A percentile compares a stretch with the other conserved stretches of the same genome.
phyloP scores from a whole-genome alignment of 441 rosid genomes.

The Erodium moschatum region DNA sequence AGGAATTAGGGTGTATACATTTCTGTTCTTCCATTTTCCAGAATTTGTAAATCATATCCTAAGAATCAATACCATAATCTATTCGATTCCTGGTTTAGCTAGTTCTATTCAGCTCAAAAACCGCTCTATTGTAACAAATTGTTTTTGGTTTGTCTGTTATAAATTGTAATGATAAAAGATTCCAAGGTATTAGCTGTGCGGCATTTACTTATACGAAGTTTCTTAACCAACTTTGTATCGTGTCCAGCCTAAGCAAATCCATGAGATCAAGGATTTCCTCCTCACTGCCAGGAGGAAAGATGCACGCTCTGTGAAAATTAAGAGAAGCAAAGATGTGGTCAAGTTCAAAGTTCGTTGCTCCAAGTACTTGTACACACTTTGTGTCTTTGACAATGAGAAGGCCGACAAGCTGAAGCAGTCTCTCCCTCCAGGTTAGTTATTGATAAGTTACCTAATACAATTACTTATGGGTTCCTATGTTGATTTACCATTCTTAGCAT shows the following conservation, averaged over 20 bases:
- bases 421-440: constrained; percentile 1
- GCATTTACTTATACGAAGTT: not conserved
- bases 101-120: too few relatives aligned
- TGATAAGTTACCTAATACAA: not conserved
- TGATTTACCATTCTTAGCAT: too few relatives aligned
- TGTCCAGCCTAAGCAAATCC: not conserved
- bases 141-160: too few relatives aligned
- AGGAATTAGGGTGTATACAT: too few relatives aligned
- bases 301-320: not conserved
- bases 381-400: constrained; percentile 2
- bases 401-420: not conserved
- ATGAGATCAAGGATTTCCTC: constrained; percentile 1
- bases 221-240: not conserved
- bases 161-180: not conserved
- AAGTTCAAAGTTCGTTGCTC: constrained; percentile 1
- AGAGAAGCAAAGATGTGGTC: not conserved
- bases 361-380: not conserved
- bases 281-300: not conserved
- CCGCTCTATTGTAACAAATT: too few relatives aligned
- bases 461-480: not conserved
- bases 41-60: too few relatives aligned
- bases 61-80: too few relatives aligned
- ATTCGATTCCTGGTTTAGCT: too few relatives aligned
- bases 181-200: not conserved
- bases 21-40: too few relatives aligned